phyloP scores from a whole-genome alignment of 73 alveolate species.

The Effrenium voratum region DNA sequence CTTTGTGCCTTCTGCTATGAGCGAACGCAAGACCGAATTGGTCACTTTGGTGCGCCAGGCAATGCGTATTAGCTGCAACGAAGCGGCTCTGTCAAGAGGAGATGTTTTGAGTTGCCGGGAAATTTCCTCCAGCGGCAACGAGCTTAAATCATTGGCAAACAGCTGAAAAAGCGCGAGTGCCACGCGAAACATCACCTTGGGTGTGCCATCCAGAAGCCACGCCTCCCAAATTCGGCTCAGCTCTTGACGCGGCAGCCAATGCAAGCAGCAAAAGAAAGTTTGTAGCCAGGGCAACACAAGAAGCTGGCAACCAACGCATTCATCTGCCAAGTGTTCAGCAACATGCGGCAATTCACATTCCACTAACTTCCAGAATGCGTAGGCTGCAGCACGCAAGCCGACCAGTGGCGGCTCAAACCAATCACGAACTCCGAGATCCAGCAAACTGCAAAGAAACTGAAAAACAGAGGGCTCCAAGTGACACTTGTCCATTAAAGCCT shows the following conservation, averaged over 20 bases:
- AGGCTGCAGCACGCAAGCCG: not conserved
- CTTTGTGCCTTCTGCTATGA: not conserved
- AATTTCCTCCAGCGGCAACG: not conserved
- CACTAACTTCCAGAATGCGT: conserved; percentile 7
- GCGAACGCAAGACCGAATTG: not conserved
- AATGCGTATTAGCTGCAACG: not conserved
- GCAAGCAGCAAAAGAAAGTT: not conserved
- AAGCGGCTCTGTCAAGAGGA: not conserved
- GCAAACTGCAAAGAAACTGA: not conserved
- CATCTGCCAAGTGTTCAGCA: not conserved
- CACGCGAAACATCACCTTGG: not conserved
- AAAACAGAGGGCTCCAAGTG: not conserved
- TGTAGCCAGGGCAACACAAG: conserved; percentile 1
- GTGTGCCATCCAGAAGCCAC: conserved; percentile 24
- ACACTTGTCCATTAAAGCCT: not conserved
- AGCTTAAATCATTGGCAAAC: not conserved
- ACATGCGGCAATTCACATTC: not conserved
- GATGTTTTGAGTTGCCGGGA: not conserved
- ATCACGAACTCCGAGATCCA: conserved; percentile 2
- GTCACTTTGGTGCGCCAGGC: conserved; percentile 35
- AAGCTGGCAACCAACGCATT: conserved; percentile 21
- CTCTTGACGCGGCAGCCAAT: conserved; percentile 13
- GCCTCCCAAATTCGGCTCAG: conserved; percentile 35
- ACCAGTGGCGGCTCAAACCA: conserved; percentile 11
- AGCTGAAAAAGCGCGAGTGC: conserved; percentile 9